Base-by-base conservation (phyloP, 129 eudicot species). In the Centrapalus pauciflorus region DNA sequence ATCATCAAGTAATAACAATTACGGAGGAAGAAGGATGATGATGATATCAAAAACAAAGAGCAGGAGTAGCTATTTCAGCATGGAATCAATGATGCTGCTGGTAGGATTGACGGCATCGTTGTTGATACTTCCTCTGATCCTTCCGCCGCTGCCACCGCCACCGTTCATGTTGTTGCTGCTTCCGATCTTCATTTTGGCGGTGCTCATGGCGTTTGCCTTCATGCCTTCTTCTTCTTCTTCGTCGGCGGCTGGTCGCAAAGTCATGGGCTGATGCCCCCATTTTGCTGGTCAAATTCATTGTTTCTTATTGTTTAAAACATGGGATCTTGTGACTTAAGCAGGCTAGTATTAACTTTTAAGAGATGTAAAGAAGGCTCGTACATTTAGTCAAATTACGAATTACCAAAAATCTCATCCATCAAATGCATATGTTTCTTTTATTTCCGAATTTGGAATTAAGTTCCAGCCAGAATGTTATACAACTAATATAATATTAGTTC, bases 141-240 rank as follows among this genome's bases (percentile, higher is more conserved):
- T 87, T 6, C 90, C 95, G 34, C 90, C 95, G 10, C 56, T 87
- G 17, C 90, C 95, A 3, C 95, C 95, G 8, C 95, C 95, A 4
- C 95, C 95, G 26, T 69, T 74, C 6, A 67, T 87, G 90, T 55
- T 87, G 72, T 55, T 87, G 41, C 43, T 84, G 68, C 82, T 87
- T 40, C 95, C 95, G 13, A 79, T 87, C 30, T 78, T 75, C 56
- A 84, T 87, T 1, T 49, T 87, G 37, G 85, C 34, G 0, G 63
- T 79, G 11, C 88, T 87, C 17, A 70, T 87, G 83, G 65, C 74
- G 20, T 74, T 84, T 28, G 95, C 95, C 1, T 73, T 87, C 76
- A 76, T 59, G 85, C 83, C 85, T 16, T 55, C 55, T 7, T 61
- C 60, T 19, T 55, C 70, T 33, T 30, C 63, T 17, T 54, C 60